Evolutionary conservation across 176 grass and related monocot genomes (phyloP).

Genomic region (Triticum timopheevii): DNA sequence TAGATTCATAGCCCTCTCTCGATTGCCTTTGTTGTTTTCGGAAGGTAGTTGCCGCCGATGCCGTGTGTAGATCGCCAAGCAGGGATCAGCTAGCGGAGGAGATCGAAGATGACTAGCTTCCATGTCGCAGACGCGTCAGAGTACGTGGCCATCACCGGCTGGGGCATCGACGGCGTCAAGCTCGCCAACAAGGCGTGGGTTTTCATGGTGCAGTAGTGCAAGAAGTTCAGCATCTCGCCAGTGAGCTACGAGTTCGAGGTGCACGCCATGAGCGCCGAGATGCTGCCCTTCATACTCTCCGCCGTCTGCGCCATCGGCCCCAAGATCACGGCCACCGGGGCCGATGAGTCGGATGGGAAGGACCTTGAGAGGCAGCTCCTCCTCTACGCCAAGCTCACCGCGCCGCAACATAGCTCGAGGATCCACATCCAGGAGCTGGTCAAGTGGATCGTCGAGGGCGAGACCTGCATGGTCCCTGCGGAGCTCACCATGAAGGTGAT

Average conservation of each 20-base stretch:
- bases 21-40: neutral
- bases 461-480: slow-evolving; percentile 72
- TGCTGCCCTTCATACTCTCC: slow-evolving; percentile 81
- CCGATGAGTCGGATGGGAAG: neutral
- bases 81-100: neutral
- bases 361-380: slow-evolving; percentile 5
- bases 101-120: slow-evolving; percentile 26
- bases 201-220: slow-evolving; percentile 47
- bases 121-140: slow-evolving; percentile 51
- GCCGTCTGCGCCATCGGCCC: slow-evolving; percentile 90
- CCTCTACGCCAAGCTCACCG: slow-evolving; percentile 6
- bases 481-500: slow-evolving; percentile 91
- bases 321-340: slow-evolving; percentile 15
- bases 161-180: slow-evolving; percentile 57
- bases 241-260: slow-evolving; percentile 89
- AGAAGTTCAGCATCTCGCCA: slow-evolving; percentile 61
- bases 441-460: slow-evolving; percentile 71
- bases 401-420: neutral
- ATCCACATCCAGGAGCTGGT: slow-evolving; percentile 71
- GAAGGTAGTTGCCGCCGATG: neutral
- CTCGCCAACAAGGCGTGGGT: slow-evolving; percentile 77
- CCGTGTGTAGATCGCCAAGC: neutral
- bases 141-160: slow-evolving; percentile 74
- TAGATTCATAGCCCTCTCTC: neutral
- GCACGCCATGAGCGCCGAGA: slow-evolving; percentile 90